These are phyloP conservation scores for Arthrobotrys musiformis DNA, from an alignment of 2,329 filamentous ascomycete genomes.

Conservation along the genomic window DNA sequence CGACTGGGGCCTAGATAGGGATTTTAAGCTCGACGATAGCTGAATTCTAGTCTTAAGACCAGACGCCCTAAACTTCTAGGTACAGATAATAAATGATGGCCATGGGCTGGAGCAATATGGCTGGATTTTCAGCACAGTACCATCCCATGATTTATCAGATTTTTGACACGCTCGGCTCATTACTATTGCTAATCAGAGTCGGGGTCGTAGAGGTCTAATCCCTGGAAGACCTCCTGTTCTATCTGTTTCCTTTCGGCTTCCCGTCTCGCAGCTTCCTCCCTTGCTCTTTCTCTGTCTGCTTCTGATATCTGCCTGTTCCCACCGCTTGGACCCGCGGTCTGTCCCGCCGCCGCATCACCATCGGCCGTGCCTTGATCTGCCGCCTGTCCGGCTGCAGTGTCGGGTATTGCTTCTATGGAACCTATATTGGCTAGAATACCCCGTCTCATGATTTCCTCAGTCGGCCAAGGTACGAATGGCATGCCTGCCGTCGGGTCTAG, in stretches of 20 bases:
- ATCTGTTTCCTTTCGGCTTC: slow-evolving; percentile 61
- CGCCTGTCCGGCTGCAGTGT: slow-evolving; percentile 72
- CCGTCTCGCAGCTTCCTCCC: slow-evolving; percentile 56
- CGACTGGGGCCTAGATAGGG: no score
- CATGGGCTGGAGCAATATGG: no score
- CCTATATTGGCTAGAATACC: slow-evolving; percentile 73
- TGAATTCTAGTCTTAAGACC: no score
- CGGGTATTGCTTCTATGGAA: slow-evolving; percentile 60
- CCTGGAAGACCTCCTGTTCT: slow-evolving; percentile 62
- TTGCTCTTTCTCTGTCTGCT: slow-evolving; percentile 60
- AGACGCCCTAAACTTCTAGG: no score
- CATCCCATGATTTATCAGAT: background rate
- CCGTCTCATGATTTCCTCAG: slow-evolving; percentile 74
- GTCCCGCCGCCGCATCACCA: slow-evolving; percentile 38
- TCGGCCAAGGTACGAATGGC: slow-evolving; percentile 80
- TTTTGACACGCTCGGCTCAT: no score
- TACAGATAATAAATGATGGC: no score
- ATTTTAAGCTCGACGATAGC: no score
- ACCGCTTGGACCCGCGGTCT: slow-evolving; percentile 57
- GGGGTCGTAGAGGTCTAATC: slow-evolving; percentile 63
- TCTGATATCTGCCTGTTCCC: slow-evolving; percentile 61
- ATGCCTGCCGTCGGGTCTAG: slow-evolving; percentile 69
- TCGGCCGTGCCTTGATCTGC: slow-evolving; percentile 61
- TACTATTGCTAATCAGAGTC: slow-evolving; percentile 63
- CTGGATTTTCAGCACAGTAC: no score